phyloP scores from a whole-genome alignment of 768 basidiomycete genomes.

The Leucosporidium scottii region DNA sequence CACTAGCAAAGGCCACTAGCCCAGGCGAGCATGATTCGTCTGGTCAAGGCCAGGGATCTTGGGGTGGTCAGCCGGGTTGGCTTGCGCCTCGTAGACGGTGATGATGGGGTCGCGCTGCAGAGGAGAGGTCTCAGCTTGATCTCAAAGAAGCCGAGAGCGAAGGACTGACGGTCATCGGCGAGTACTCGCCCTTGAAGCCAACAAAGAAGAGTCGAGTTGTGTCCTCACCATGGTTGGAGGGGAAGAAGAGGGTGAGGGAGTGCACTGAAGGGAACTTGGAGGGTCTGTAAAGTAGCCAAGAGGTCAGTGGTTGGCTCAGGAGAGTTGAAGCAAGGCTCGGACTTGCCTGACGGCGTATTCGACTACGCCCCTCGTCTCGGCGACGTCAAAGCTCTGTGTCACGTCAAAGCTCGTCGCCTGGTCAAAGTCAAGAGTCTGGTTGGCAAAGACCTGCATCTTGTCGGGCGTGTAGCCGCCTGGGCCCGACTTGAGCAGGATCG shows the following conservation, averaged over 20 bases:
- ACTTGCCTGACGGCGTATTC: conserved; percentile 45
- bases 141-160: neutral
- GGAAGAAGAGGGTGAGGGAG: conserved; percentile 43
- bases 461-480: conserved; percentile 41
- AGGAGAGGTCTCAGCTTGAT: neutral
- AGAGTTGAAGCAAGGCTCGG: neutral
- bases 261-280: conserved; percentile 42
- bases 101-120: conserved; percentile 42
- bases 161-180: conserved; percentile 14
- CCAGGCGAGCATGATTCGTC: conserved; percentile 11
- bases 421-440: conserved; percentile 39
- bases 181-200: conserved; percentile 43
- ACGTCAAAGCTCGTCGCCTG: conserved; percentile 26
- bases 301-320: neutral
- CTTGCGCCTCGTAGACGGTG: conserved; percentile 45
- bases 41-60: conserved; percentile 28
- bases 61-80: conserved; percentile 43
- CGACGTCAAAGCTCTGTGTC: conserved; percentile 36
- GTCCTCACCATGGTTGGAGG: conserved; percentile 44
- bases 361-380: conserved; percentile 39
- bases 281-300: conserved; percentile 33
- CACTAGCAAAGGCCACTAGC: neutral
- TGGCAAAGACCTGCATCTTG: conserved; percentile 38
- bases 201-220: conserved; percentile 43
- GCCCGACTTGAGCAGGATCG: conserved; percentile 44